Base-by-base conservation (phyloP, 441 rosid genomes). In the Sinapis alba region DNA sequence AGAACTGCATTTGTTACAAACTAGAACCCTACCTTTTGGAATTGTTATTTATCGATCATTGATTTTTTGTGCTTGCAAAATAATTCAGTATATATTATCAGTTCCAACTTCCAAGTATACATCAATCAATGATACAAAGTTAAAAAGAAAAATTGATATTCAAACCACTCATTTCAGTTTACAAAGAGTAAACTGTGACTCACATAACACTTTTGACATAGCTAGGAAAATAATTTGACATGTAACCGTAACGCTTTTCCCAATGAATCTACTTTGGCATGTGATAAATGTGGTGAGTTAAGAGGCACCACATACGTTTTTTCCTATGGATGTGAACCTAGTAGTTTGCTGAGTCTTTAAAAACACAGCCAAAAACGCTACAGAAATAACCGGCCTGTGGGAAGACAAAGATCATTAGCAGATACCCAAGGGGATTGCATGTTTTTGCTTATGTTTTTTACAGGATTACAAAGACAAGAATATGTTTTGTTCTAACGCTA, bases 301-400 rank as follows among this genome's bases (percentile, higher is more conserved):
- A 50, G 54, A 68, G 69, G 23, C 26, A 62, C 2, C 12, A 79
- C 93, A 1, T 85, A 92, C 99, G 99, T 83, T 95, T 95, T 79
- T 95, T 92, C 78, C 98, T 97, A 89, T 95, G 91, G 54, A 92
- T 95, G 78, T 95, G 99, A 81, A 91, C 99, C 84, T 92, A 84
- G 88, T 95, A 92, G 88, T 92, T 92, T 18, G 98, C 98, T 4
- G 99, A 92, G 82, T 95, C 99, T 88, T 95, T 92, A 28, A 95
- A 97, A 6, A 92, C 97, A 78, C 97, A 95, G 65, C 91, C 93
- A 62, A 98, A 95, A 67, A 95, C 99, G 1, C 90, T 85, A 80
- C 99, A 95, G 79, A 78, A 95, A 83, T 92, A 95, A 70, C 98
- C 99, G 43, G 98, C 99, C 97, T 92, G 89, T 71, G 73, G 69